Evolutionary conservation across 2,329 filamentous ascomycete genomes (phyloP).

Genomic region (Cyphellophora attinorum): DNA sequence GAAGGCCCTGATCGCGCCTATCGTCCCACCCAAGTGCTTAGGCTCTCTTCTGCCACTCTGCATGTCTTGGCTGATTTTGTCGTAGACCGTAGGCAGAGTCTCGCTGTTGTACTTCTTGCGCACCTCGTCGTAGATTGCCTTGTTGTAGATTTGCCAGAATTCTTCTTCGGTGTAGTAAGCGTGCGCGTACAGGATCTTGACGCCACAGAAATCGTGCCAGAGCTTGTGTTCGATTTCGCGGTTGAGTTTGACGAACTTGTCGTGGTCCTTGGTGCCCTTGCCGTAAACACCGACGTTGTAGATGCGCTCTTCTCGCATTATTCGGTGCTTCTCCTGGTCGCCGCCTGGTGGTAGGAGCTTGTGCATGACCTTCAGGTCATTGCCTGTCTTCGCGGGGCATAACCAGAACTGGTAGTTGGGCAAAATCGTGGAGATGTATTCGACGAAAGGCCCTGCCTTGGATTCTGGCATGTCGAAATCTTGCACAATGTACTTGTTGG

Average conservation of each 20-base stretch:
- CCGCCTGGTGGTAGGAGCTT: constrained; percentile 1
- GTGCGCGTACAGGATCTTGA: constrained; percentile 73
- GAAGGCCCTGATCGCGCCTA: constrained; percentile 1
- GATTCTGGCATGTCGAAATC: constrained; percentile 50
- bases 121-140: constrained; percentile 14
- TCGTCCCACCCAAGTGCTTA: neutral
- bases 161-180: constrained; percentile 56
- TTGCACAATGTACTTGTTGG: constrained; percentile 50
- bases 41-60: constrained; percentile 3
- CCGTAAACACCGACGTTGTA: constrained; percentile 60
- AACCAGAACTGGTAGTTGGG: constrained; percentile 48
- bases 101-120: constrained; percentile 15
- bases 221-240: constrained; percentile 53
- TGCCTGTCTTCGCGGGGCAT: constrained; percentile 31
- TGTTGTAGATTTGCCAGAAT: constrained; percentile 17
- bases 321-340: constrained; percentile 24
- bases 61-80: constrained; percentile 16
- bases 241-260: constrained; percentile 55
- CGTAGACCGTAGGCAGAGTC: constrained; percentile 15
- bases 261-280: constrained; percentile 49
- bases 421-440: constrained; percentile 36
- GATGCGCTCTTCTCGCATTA: constrained; percentile 23
- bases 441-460: constrained; percentile 40
- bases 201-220: constrained; percentile 50
- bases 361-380: constrained; percentile 1